These are phyloP conservation scores for Neofusicoccum umdonicola DNA, from an alignment of 2,329 filamentous ascomycete species.

Conservation along the genomic window DNA sequence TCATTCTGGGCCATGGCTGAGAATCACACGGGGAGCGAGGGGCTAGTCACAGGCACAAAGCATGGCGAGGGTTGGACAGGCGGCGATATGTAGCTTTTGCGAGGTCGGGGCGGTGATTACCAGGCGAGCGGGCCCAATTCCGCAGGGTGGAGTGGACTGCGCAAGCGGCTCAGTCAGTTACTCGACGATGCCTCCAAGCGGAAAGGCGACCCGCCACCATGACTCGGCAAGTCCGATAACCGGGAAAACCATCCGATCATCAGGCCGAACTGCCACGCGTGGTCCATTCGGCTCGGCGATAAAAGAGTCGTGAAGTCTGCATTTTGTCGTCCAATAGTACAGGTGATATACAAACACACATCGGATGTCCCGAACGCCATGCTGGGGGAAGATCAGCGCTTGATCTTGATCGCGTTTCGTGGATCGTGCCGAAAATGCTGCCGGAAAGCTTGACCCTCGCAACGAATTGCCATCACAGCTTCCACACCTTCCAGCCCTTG, in stretches of 20 bases:
- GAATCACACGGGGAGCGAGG: not conserved
- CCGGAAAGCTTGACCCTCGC: not conserved
- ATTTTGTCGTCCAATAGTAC: not conserved
- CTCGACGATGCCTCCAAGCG: not conserved
- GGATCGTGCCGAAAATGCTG: not conserved
- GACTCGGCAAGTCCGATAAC: constrained; percentile 9
- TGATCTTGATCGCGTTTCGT: not conserved
- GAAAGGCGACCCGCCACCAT: not conserved
- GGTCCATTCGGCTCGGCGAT: not conserved
- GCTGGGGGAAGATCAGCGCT: not conserved
- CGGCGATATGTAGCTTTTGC: not conserved
- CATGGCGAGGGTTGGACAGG: not conserved
- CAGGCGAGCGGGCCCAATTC: not conserved
- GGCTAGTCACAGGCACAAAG: not conserved
- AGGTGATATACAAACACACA: not conserved
- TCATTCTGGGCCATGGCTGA: not conserved
- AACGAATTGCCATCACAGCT: constrained; percentile 43
- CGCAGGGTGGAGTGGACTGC: not conserved
- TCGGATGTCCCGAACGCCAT: no score
- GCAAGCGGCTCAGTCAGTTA: not conserved
- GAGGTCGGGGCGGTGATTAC: constrained; percentile 2
- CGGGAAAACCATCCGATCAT: not conserved
- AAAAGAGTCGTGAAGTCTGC: not conserved
- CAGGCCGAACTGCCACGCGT: no score
- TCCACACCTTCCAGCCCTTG: constrained; percentile 58